Conservation (phyloP, 768 basidiomycete species). For the Rhodotorula paludigena region DNA sequence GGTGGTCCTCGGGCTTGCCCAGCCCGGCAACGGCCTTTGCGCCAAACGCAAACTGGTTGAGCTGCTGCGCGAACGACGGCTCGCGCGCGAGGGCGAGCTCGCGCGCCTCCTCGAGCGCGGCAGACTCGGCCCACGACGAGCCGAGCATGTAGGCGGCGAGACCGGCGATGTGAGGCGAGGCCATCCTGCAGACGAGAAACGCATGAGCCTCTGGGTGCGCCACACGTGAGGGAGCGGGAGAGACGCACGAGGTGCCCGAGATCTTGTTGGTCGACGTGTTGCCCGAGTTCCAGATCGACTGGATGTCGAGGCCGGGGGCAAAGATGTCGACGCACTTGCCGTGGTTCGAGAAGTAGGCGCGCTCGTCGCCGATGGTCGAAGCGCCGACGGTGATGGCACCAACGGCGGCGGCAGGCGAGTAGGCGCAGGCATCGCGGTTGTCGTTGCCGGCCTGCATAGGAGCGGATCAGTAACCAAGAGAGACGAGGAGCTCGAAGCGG, state of each 20-base stretch:
- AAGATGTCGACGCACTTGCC: slow-evolving; percentile 89
- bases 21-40: slow-evolving; percentile 14
- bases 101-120: slow-evolving; percentile 42
- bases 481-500: not conserved
- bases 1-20: slow-evolving; percentile 48
- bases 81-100: slow-evolving; percentile 54
- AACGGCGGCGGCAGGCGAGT: slow-evolving; percentile 84
- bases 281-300: slow-evolving; percentile 71
- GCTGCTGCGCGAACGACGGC: slow-evolving; percentile 59
- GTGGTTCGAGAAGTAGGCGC: slow-evolving; percentile 66
- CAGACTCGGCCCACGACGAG: slow-evolving; percentile 41
- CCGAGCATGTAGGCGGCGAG: slow-evolving; percentile 87
- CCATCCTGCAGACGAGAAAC: slow-evolving; percentile 56
- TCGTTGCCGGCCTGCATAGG: slow-evolving; percentile 30
- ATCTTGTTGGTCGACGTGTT: slow-evolving; percentile 63
- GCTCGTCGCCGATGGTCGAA: slow-evolving; percentile 50
- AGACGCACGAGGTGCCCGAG: slow-evolving; percentile 65
- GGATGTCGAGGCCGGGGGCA: slow-evolving; percentile 77
- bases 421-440: slow-evolving; percentile 77
- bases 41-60: slow-evolving; percentile 55
- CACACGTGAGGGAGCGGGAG: not conserved
- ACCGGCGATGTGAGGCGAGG: slow-evolving; percentile 80
- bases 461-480: rapidly evolving
- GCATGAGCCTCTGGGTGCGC: not conserved
- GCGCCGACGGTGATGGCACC: slow-evolving; percentile 93